phyloP scores from a whole-genome alignment of 441 rosid genomes.

The Pelargonium australe region DNA sequence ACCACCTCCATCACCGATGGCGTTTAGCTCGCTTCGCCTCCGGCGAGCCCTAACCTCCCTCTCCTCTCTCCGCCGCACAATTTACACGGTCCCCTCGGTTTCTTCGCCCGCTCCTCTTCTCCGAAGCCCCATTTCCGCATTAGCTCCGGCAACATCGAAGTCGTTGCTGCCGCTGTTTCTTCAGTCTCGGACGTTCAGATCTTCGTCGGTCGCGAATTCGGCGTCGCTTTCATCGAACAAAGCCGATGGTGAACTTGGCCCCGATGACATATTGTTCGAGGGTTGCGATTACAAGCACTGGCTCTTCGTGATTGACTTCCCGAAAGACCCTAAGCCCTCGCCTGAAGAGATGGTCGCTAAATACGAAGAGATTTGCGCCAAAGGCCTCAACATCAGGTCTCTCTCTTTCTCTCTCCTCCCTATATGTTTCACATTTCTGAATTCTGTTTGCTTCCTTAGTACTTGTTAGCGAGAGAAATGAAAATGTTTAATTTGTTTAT shows the following conservation, averaged over 20 bases:
- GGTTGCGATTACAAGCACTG: conserved; percentile 78
- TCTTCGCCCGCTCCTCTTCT: conserved; percentile 11
- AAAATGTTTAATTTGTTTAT: not conserved
- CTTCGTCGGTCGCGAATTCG: conserved; percentile 23
- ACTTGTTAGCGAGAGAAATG: not conserved
- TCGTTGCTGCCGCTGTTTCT: not conserved
- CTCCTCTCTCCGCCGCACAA: conserved; percentile 19
- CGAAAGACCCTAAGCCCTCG: conserved; percentile 42
- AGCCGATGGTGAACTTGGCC: conserved; percentile 62
- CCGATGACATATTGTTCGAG: conserved; percentile 58
- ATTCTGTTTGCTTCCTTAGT: not conserved
- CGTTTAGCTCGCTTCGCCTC: conserved; percentile 32
- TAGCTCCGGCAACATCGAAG: not conserved
- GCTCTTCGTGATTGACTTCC: conserved; percentile 65
- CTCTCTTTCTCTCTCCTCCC: not conserved
- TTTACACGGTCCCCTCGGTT: conserved; percentile 7
- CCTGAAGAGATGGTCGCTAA: conserved; percentile 62
- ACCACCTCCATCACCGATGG: conserved; percentile 22
- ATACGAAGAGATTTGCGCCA: conserved; percentile 60
- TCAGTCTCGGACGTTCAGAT: conserved; percentile 26
- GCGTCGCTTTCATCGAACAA: conserved; percentile 28
- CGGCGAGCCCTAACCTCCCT: conserved; percentile 30
- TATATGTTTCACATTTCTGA: not conserved
- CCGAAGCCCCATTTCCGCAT: conserved; percentile 8
- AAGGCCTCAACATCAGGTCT: conserved; percentile 56